Evolutionary conservation across 306 rosid species (phyloP).

Genomic region (Lathyrus tuberosus): DNA sequence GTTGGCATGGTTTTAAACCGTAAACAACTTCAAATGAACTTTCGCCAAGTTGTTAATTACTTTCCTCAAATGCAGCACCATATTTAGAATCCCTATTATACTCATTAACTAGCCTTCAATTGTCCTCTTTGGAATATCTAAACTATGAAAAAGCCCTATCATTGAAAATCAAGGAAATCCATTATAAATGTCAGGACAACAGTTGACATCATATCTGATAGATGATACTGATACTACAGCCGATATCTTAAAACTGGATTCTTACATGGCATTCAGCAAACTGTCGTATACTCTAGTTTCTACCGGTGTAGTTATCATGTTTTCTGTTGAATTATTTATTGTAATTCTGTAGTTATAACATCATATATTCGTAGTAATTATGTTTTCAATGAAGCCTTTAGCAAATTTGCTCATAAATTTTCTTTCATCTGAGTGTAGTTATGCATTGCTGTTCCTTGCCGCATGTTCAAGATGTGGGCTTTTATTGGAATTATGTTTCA

Average conservation of each 20-base stretch:
- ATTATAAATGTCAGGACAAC: background rate
- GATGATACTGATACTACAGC: conserved; percentile 9
- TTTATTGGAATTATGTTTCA: conserved; percentile 88
- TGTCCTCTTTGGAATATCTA: background rate
- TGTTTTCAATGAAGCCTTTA: conserved; percentile 21
- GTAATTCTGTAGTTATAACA: background rate
- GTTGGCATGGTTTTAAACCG: too few relatives aligned
- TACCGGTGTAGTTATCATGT: background rate
- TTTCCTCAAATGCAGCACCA: background rate
- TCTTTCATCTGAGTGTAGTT: conserved; percentile 54
- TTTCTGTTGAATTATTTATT: conserved; percentile 28
- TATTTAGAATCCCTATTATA: background rate
- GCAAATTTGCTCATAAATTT: conserved; percentile 31
- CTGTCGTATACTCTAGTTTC: conserved; percentile 10
- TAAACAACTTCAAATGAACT: background rate
- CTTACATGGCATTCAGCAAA: background rate
- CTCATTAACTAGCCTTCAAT: background rate
- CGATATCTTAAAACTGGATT: conserved; percentile 35
- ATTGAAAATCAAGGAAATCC: background rate
- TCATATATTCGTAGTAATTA: background rate
- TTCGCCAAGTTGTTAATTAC: background rate
- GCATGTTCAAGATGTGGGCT: conserved; percentile 93
- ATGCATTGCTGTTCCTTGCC: conserved; percentile 97
- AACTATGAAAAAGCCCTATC: background rate
- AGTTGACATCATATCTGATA: background rate